A percentile compares a stretch with the other conserved stretches of the same genome.
Conservation (phyloP, 257 asterid genomes). For the Cruciata laevipes region DNA sequence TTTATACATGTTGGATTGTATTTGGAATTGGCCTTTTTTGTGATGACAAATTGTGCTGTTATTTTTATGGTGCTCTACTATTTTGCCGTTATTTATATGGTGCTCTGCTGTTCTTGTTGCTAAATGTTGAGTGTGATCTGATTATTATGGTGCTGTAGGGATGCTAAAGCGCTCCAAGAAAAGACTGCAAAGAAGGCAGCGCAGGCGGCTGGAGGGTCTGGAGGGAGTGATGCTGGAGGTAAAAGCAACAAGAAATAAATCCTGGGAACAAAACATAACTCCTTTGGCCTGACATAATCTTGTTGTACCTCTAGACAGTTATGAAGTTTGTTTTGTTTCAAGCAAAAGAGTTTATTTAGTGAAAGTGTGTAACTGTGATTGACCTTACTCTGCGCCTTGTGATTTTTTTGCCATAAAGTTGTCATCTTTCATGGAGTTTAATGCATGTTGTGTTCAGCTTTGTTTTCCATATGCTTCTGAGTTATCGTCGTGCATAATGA, state of each 20-base stretch:
- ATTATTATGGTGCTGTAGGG: conserved; percentile 31
- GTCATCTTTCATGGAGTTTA: not conserved
- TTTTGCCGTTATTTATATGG: no score
- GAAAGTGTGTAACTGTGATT: not conserved
- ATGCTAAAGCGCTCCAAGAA: conserved; percentile 88
- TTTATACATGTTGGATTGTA: no score
- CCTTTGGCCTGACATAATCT: not conserved
- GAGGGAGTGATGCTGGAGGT: conserved; percentile 47
- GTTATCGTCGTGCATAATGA: not conserved
- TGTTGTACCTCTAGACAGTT: not conserved
- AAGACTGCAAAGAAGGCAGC: conserved; percentile 75
- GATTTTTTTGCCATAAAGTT: not conserved
- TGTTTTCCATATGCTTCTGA: not conserved
- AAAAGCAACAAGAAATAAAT: conserved; percentile 62
- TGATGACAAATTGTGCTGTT: not conserved
- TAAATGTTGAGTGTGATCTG: not conserved
- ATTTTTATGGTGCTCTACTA: not conserved
- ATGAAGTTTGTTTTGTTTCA: not conserved
- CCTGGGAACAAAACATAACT: not conserved
- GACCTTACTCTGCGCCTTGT: not conserved
- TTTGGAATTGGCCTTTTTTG: not conserved
- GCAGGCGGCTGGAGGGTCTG: conserved; percentile 34
- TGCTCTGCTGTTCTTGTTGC: not conserved
- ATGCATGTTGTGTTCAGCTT: not conserved
- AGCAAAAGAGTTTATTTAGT: not conserved